phyloP scores from a whole-genome alignment of 805 yeast species.

The Pichia manshurica region DNA sequence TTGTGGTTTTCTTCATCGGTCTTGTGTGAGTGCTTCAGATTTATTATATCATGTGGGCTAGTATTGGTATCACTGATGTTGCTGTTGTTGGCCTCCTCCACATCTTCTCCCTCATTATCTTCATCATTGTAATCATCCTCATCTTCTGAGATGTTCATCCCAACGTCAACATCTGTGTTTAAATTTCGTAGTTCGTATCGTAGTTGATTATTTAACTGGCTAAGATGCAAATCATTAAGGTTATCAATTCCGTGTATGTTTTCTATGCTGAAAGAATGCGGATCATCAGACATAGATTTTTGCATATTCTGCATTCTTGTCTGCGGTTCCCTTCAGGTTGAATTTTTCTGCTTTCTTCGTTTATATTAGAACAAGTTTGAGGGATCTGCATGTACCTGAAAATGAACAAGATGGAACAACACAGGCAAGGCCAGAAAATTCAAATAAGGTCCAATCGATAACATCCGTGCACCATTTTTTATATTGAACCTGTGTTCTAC shows the following conservation, averaged over 20 bases:
- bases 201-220: constrained; percentile 11
- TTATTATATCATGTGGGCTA: background rate
- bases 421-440: too few species aligned
- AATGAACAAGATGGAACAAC: constrained; percentile 12
- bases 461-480: too few species aligned
- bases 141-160: constrained; percentile 1
- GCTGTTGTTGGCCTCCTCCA: background rate
- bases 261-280: constrained; percentile 8
- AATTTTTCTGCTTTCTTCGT: too few species aligned
- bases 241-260: constrained; percentile 9
- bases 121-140: constrained; percentile 3
- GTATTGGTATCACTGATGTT: background rate
- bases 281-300: constrained; percentile 5
- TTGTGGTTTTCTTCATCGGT: background rate
- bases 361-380: too few species aligned
- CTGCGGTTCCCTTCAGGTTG: too few species aligned
- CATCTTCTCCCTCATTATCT: constrained; percentile 2
- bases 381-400: too few species aligned
- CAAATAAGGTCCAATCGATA: too few species aligned
- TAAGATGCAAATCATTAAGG: constrained; percentile 10
- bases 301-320: constrained; percentile 2
- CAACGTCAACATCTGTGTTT: constrained; percentile 9
- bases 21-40: background rate
- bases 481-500: too few species aligned
- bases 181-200: constrained; percentile 11